Evolutionary conservation across 306 rosid species (phyloP).

Genomic region (Sophora flavescens): DNA sequence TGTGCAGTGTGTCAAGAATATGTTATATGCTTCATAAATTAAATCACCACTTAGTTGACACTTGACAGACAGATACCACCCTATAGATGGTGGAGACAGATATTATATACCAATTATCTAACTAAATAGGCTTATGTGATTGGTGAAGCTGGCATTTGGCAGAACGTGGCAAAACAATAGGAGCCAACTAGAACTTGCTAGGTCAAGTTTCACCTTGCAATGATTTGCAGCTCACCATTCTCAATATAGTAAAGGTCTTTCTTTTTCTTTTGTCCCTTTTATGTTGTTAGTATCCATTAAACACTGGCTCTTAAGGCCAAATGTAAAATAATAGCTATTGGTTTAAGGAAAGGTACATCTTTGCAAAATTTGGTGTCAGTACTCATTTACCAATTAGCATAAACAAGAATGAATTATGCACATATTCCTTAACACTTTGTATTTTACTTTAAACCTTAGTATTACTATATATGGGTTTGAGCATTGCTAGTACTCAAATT

Average conservation of each 20-base stretch:
- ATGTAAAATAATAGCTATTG: neutral
- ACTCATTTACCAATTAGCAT: too few species aligned
- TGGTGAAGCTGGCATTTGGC: constrained; percentile 47
- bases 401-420: too few species aligned
- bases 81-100: constrained; percentile 24
- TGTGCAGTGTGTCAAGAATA: constrained; percentile 1
- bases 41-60: constrained; percentile 26
- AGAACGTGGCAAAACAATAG: constrained; percentile 46
- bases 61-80: neutral
- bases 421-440: too few species aligned
- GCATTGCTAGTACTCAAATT: too few species aligned
- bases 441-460: too few species aligned
- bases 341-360: constrained; percentile 5
- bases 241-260: constrained; percentile 3
- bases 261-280: neutral
- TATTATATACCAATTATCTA: neutral
- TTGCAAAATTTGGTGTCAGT: neutral
- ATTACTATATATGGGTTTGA: too few species aligned
- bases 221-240: constrained; percentile 39
- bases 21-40: constrained; percentile 37
- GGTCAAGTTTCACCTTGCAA: constrained; percentile 31
- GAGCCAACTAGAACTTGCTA: constrained; percentile 17
- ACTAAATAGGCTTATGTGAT: neutral
- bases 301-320: constrained; percentile 4
- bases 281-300: constrained; percentile 8